Evolutionary conservation across 2,329 filamentous ascomycete genomes (phyloP), one percentile per base, ranked within the genome.

Genomic region (Chalara sp.): DNA sequence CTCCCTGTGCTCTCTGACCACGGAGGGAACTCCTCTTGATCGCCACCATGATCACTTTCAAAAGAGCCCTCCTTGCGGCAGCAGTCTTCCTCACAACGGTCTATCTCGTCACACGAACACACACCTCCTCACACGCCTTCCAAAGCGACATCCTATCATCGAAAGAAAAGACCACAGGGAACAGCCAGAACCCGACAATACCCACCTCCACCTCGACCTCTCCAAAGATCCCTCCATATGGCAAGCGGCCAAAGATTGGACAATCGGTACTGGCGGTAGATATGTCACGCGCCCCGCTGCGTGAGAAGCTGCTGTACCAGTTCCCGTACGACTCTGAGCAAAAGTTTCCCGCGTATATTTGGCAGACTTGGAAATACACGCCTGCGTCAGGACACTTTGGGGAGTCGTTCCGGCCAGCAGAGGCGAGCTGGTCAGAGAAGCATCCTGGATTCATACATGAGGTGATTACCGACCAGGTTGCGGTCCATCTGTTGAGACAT

Each of bases 311-410:
- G 51, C 85, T 84, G 48, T 96, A 95, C 73, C 87, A 95, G 61
- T 97, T 93, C 69, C 89, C 91, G 21, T 99, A 97, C 75, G 87
- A 96, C 63, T 77, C 92, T 56, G 83, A 90, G 64, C 70, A 76
- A 60, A 95, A 92, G 68, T 97, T 97, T 68, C 93, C 93, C 3
- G 91, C 90, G 51, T 97, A 96, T 74, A 95, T 99, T 65, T 99
- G 93, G 93, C 93, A 99, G 76, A 99, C 93, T 11, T 99, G 93
- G 93, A 96, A 95, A 69, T 85, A 82, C 63, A 87, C 83, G 1
- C 91, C 92, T 0, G 79, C 84, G 1, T 86, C 89, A 28, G 76
- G 81, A 47, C 77, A 87, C 55, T 99, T 99, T 65, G 71, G 70
- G 8, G 81, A 85, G 55, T 72, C 75, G 21, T 91, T 96, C 65